Percentiles rank a stretch among this genome's conserved stretches.
Conservation (phyloP, 495 filamentous ascomycete genomes). For the Aspergillus carlsbadensis region DNA sequence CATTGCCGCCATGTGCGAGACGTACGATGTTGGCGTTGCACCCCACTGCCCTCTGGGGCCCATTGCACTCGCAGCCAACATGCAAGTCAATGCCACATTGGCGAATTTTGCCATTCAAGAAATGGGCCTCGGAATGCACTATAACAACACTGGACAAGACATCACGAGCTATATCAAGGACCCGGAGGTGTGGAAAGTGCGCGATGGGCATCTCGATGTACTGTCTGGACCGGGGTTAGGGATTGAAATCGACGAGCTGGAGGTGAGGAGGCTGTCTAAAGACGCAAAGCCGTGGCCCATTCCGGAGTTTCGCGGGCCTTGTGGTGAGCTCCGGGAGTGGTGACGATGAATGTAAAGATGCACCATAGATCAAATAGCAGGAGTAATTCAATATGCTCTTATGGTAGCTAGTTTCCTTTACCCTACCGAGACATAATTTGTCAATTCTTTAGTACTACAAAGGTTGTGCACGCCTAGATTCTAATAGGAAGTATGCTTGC, state of each 20-base stretch:
- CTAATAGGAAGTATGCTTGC: too few species aligned
- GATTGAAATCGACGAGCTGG: conserved; percentile 71
- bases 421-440: too few species aligned
- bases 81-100: conserved; percentile 63
- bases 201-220: conserved; percentile 66
- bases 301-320: conserved; percentile 66
- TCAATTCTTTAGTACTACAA: too few species aligned
- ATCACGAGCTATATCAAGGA: conserved; percentile 67
- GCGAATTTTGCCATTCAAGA: conserved; percentile 80
- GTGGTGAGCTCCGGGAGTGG: conserved; percentile 73
- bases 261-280: conserved; percentile 54
- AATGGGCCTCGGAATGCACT: conserved; percentile 79
- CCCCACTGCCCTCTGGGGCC: conserved; percentile 79
- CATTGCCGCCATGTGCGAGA: conserved; percentile 72
- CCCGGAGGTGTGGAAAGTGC: conserved; percentile 58
- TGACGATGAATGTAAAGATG: too few species aligned
- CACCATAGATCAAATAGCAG: too few species aligned
- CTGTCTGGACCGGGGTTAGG: conserved; percentile 64
- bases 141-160: conserved; percentile 67
- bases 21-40: conserved; percentile 75
- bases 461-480: too few species aligned
- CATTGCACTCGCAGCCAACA: conserved; percentile 70
- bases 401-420: too few species aligned
- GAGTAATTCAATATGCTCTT: too few species aligned
- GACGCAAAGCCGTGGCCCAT: conserved; percentile 54